These are phyloP conservation scores for Phialemonium atrogriseum DNA, from an alignment of 2,329 filamentous ascomycete genomes.

Conservation along the genomic window DNA sequence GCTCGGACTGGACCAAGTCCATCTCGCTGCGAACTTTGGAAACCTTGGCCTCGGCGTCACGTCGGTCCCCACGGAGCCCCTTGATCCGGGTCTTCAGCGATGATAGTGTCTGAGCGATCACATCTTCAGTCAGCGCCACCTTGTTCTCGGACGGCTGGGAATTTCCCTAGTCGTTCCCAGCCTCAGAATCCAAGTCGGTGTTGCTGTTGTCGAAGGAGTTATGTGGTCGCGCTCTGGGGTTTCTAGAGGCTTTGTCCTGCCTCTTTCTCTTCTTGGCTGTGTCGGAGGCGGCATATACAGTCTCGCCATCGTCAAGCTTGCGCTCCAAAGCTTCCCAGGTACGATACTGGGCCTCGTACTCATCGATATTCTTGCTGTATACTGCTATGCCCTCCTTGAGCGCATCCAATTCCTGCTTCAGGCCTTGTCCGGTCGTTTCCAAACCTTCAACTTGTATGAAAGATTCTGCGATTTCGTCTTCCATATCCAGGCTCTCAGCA, in stretches of 20 bases:
- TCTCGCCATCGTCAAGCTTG: constrained; percentile 10
- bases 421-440: constrained; percentile 7
- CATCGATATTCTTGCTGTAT: constrained; percentile 17
- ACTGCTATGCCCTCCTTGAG: constrained; percentile 21
- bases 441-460: no score
- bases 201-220: constrained; percentile 8
- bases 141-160: constrained; percentile 3
- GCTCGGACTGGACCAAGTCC: constrained; percentile 16
- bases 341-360: constrained; percentile 11
- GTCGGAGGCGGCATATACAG: constrained; percentile 12
- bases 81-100: constrained; percentile 17
- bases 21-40: constrained; percentile 10
- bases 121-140: constrained; percentile 9
- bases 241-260: constrained; percentile 7
- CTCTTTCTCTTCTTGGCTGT: constrained; percentile 15
- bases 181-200: constrained; percentile 9
- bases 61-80: constrained; percentile 10
- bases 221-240: constrained; percentile 8
- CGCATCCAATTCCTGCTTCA: constrained; percentile 9
- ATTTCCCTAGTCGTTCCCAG: constrained; percentile 15
- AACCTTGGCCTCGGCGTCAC: constrained; percentile 8
- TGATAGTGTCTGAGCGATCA: constrained; percentile 20
- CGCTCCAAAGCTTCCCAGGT: constrained; percentile 13
- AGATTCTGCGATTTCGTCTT: no score
- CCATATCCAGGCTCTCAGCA: constrained; percentile 12